phyloP scores from a whole-genome alignment of 2,329 filamentous ascomycete genomes.

The Onygenales sp. region DNA sequence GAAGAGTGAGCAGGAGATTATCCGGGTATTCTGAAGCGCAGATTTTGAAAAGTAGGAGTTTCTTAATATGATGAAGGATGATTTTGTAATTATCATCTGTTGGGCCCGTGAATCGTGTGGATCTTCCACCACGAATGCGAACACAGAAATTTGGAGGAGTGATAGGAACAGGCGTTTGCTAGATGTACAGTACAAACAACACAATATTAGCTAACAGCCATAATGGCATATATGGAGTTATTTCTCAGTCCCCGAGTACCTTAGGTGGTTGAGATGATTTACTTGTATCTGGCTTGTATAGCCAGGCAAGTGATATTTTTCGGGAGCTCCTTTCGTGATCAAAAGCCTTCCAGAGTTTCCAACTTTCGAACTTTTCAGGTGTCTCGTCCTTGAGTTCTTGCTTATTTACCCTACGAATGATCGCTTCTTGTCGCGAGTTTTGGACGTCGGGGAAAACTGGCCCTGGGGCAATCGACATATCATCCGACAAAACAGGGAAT shows the following conservation, averaged over 20 bases:
- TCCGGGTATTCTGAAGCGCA: background rate
- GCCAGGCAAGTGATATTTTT: background rate
- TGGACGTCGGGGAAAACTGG: background rate
- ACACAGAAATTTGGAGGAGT: background rate
- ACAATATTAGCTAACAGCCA: no score
- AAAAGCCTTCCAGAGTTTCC: background rate
- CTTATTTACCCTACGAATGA: background rate
- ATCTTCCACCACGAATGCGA: background rate
- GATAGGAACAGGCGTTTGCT: no score
- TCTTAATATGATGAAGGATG: background rate
- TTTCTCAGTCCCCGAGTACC: no score
- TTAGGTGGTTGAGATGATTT: no score
- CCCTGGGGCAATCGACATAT: background rate
- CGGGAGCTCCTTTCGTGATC: background rate
- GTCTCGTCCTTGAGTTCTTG: background rate
- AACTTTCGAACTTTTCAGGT: background rate
- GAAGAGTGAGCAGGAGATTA: background rate
- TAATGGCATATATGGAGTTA: no score
- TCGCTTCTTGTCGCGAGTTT: background rate
- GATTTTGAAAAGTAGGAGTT: background rate
- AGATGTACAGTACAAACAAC: no score
- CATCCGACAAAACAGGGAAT: background rate
- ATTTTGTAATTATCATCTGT: background rate
- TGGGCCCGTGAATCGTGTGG: background rate
- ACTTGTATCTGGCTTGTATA: background rate